Percentiles rank a stretch among this genome's conserved stretches.
phyloP scores from a whole-genome alignment of 495 filamentous ascomycete genomes.

The Darksidea phi region DNA sequence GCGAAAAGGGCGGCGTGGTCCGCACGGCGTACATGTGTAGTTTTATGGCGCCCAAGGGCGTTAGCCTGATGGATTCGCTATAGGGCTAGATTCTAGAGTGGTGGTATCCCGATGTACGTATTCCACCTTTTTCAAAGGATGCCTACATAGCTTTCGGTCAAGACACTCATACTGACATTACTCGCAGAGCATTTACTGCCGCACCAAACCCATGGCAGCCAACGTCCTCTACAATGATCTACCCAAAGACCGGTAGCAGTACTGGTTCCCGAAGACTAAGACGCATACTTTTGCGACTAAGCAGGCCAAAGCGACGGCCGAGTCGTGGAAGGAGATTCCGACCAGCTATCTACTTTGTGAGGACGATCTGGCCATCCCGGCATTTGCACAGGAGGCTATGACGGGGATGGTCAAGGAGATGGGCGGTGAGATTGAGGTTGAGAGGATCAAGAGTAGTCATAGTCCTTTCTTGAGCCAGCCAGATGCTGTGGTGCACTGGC shows the following conservation, averaged over 20 bases:
- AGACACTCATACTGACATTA: not conserved
- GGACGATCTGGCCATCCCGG: constrained; percentile 25
- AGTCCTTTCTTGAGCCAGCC: constrained; percentile 30
- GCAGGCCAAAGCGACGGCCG: constrained; percentile 17
- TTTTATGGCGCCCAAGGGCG: constrained; percentile 22
- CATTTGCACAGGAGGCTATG: constrained; percentile 25
- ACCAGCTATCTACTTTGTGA: constrained; percentile 27
- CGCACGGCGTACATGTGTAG: constrained; percentile 11
- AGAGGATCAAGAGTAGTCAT: constrained; percentile 26
- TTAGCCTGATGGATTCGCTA: constrained; percentile 16
- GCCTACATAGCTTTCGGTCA: too few relatives aligned
- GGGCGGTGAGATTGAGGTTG: constrained; percentile 17
- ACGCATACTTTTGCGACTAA: constrained; percentile 18
- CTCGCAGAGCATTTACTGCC: not conserved
- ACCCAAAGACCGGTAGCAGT: not conserved
- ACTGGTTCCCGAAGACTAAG: not conserved
- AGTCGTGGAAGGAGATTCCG: constrained; percentile 21
- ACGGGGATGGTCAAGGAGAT: not conserved
- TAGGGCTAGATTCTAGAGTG: constrained; percentile 13
- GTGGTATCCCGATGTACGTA: constrained; percentile 25
- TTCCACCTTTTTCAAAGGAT: not conserved
- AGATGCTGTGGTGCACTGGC: constrained; percentile 14
- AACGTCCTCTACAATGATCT: constrained; percentile 27
- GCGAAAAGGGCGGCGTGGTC: constrained; percentile 28
- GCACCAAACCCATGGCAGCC: constrained; percentile 1